A percentile compares a stretch with the other conserved stretches of the same genome.
Evolutionary conservation across 2,329 filamentous ascomycete species (phyloP).

Genomic region (Dryadomyces quercivorus): DNA sequence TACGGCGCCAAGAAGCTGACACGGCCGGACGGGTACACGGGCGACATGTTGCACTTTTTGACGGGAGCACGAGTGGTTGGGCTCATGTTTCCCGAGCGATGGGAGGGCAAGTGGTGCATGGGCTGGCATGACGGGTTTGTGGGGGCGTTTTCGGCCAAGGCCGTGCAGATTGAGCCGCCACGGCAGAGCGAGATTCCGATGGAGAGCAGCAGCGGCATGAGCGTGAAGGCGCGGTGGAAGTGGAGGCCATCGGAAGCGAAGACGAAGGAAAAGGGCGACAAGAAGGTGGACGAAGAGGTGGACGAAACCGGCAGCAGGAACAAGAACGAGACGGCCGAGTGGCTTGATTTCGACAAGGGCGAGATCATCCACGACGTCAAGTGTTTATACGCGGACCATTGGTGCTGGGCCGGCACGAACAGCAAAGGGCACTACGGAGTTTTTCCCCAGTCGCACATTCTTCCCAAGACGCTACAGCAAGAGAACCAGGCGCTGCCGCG

Average conservation of each 20-base stretch:
- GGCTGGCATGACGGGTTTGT: conserved; percentile 42
- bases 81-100: conserved; percentile 36
- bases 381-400: conserved; percentile 23
- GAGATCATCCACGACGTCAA: conserved; percentile 54
- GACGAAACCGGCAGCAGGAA: background rate
- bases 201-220: conserved; percentile 32
- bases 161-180: conserved; percentile 35
- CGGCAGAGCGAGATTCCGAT: conserved; percentile 32
- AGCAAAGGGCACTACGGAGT: conserved; percentile 21
- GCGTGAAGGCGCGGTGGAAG: conserved; percentile 39
- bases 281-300: background rate
- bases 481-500: conserved; percentile 6
- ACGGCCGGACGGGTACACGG: conserved; percentile 19
- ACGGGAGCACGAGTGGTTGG: conserved; percentile 37
- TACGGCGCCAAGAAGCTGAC: conserved; percentile 21
- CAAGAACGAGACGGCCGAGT: conserved; percentile 19
- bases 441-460: conserved; percentile 18
- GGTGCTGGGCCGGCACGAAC: conserved; percentile 25
- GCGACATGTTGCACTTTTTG: conserved; percentile 27
- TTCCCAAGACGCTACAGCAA: conserved; percentile 10
- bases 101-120: conserved; percentile 43
- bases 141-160: conserved; percentile 36
- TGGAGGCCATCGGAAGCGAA: conserved; percentile 24
- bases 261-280: background rate
- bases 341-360: conserved; percentile 53